A percentile compares a stretch with the other conserved stretches of the same genome.
phyloP scores from a whole-genome alignment of 257 asterid genomes.

The Handroanthus guayacan region DNA sequence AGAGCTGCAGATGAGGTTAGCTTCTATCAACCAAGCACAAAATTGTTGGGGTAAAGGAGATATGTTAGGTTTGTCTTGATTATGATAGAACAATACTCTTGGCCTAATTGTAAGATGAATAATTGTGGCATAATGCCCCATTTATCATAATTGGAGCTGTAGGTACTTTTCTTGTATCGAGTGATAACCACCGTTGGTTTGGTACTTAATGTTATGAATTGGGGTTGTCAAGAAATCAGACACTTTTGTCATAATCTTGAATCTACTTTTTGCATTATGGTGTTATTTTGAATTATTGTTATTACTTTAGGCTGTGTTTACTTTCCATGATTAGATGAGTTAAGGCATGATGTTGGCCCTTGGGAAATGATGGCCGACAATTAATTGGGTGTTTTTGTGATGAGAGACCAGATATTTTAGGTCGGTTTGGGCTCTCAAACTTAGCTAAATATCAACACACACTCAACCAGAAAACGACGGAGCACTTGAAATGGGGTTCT shows the following conservation, averaged over 20 bases:
- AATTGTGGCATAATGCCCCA: not conserved
- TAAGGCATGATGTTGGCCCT: too few species aligned
- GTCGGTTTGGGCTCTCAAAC: too few species aligned
- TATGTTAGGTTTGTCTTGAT: constrained; percentile 25
- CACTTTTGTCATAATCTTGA: constrained; percentile 29
- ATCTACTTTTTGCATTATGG: not conserved
- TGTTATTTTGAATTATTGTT: not conserved
- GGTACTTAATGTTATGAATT: too few species aligned
- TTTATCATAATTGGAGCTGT: constrained; percentile 14
- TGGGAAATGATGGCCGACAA: too few species aligned
- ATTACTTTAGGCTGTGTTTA: not conserved
- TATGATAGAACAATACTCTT: constrained; percentile 24
- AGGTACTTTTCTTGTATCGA: not conserved
- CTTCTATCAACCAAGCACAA: constrained; percentile 36
- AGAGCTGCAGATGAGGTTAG: constrained; percentile 34
- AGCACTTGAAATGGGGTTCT: too few species aligned
- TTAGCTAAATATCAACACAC: too few species aligned
- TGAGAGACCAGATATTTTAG: too few species aligned
- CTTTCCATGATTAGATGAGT: not conserved
- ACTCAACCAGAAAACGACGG: too few species aligned
- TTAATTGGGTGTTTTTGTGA: too few species aligned
- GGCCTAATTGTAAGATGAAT: constrained; percentile 16
- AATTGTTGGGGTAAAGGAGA: constrained; percentile 34
- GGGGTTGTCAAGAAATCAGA: constrained; percentile 9
- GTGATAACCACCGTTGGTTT: not conserved